Percentiles rank a stretch among this genome's conserved stretches.
These are phyloP conservation scores for Pichia sp. DNA, from an alignment of 1,139 yeast genomes.

Conservation along the genomic window DNA sequence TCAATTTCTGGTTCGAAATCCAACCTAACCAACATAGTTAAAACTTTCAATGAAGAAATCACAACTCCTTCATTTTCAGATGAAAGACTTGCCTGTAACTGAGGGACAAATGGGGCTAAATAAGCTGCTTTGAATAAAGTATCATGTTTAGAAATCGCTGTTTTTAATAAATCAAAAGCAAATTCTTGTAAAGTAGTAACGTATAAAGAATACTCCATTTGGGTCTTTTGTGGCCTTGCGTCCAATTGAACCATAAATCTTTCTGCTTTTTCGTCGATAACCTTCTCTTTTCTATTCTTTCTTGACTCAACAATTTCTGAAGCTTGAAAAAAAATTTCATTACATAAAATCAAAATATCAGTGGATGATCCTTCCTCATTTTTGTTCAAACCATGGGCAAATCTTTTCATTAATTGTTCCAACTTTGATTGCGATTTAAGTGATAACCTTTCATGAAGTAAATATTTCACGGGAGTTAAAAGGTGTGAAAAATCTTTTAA, in stretches of 20 bases:
- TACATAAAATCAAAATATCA: conserved; percentile 64
- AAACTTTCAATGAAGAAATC: conserved; percentile 58
- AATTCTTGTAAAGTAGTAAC: conserved; percentile 64
- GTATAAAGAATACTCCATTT: conserved; percentile 45
- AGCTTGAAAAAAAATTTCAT: conserved; percentile 62
- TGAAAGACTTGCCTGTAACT: conserved; percentile 57
- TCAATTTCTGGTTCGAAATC: conserved; percentile 56
- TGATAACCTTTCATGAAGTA: conserved; percentile 61
- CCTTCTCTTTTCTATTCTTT: conserved; percentile 23
- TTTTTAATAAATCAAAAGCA: conserved; percentile 69
- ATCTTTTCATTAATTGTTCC: conserved; percentile 72
- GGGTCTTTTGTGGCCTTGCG: conserved; percentile 50
- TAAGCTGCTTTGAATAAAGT: conserved; percentile 53
- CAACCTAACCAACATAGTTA: conserved; percentile 54
- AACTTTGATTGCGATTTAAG: conserved; percentile 67
- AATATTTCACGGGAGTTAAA: conserved; percentile 62
- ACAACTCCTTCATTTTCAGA: conserved; percentile 68
- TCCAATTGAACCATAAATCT: conserved; percentile 68
- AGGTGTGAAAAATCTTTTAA: conserved; percentile 54
- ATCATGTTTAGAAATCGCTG: conserved; percentile 60
- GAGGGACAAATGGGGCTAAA: conserved; percentile 69
- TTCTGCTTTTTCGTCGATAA: conserved; percentile 28
- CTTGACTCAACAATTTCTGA: conserved; percentile 29
- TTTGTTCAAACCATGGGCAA: conserved; percentile 69
- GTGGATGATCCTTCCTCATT: conserved; percentile 57